phyloP scores from a whole-genome alignment of 345 rosid species.

The Euphorbia pulcherrima region DNA sequence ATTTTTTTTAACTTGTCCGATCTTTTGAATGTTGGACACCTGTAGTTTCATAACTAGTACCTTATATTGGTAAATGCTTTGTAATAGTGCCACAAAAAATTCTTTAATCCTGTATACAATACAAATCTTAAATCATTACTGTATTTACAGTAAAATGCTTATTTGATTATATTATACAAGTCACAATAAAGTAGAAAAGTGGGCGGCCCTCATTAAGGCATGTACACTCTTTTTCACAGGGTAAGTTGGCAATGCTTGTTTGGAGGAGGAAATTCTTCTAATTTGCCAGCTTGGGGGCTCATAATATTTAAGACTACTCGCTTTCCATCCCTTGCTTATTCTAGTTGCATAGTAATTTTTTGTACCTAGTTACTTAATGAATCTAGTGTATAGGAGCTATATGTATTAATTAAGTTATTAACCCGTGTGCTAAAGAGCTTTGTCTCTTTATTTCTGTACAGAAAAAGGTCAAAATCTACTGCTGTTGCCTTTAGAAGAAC shows the following conservation, averaged over 20 bases:
- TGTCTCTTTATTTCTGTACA: background rate
- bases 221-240: background rate
- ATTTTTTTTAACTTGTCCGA: too few species aligned
- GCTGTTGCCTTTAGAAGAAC: background rate
- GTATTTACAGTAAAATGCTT: background rate
- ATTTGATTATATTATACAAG: background rate
- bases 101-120: too few species aligned
- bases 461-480: background rate
- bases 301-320: conserved; percentile 6
- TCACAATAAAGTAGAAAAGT: conserved; percentile 13
- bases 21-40: too few species aligned
- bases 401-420: background rate
- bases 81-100: too few species aligned
- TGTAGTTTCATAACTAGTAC: too few species aligned
- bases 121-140: background rate
- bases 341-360: conserved; percentile 12
- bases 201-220: background rate
- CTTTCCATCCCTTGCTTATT: background rate
- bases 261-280: background rate
- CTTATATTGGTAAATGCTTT: too few species aligned
- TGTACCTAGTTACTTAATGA: background rate
- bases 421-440: background rate
- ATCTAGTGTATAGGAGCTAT: conserved; percentile 1
- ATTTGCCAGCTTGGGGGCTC: background rate
- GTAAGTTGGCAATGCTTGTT: conserved; percentile 1